Base-by-base conservation (phyloP, 1,139 yeast genomes). In the Hansenula lynferdii region DNA sequence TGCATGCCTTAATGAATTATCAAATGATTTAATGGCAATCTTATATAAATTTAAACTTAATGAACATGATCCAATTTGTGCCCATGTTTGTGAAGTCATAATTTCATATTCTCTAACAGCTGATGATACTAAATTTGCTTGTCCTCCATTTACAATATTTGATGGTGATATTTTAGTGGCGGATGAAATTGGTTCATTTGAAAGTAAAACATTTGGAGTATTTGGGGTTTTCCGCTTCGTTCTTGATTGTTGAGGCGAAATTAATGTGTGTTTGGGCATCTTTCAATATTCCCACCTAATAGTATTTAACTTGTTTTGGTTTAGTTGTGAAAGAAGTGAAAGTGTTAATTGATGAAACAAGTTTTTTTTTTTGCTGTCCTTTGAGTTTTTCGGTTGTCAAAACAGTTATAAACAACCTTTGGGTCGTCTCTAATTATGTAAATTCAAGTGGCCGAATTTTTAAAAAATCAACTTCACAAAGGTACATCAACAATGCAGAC, bases 51-150 rank as follows among this genome's bases (percentile, higher is more conserved):
- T 75, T 35, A 75, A 51, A 2, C 70, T 54, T 31, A 61, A 53
- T 16, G 81, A 79, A 51, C 80, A 72, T 28, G 63, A 60, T 3
- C 78, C 82, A 37, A 75, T 66, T 8, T 69, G 62, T 9, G 64
- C 52, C 82, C 82, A 76, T 2, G 77, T 70, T 36, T 47, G 35
- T 2, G 48, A 38, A 4, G 51, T 36, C 6, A 42, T 45, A 4
- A 39, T 11, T 8, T 41, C 44, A 31, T 42, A 43, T 21, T 42
- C 44, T 22, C 22, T 31, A 3, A 31, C 22, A 8, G 33, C 22
- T 11, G 33, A 26, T 15, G 33, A 14, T 7, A 22, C 26, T 12
- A 16, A 6, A 11, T 21, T 31, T 2, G 23, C 12, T 12, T 18
- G 16, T 12, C 7, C n/a, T 28, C 16, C 10, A 27, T 12, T 11